A percentile compares a stretch with the other conserved stretches of the same genome.
phyloP scores from a whole-genome alignment of 352 stramenopile genomes.

The Albugo candida region DNA sequence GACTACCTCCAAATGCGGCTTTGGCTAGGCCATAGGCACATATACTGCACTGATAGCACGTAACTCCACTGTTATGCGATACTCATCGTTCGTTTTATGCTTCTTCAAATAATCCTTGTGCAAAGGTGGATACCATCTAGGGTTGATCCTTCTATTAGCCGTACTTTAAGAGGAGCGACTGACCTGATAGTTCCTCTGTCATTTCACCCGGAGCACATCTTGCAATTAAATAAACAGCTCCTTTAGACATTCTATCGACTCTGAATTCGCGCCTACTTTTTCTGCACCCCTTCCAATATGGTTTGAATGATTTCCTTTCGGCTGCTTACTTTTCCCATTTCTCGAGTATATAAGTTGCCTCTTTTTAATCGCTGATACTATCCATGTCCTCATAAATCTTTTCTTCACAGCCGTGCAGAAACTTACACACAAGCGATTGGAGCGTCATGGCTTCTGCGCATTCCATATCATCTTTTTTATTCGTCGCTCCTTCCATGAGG shows the following conservation, averaged over 20 bases:
- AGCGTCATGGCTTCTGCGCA: too few species aligned
- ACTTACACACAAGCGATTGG: too few species aligned
- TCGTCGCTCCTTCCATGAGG: too few species aligned
- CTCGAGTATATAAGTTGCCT: neutral
- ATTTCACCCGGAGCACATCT: neutral
- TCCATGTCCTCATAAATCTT: neutral
- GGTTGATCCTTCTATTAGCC: neutral
- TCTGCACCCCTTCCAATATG: neutral
- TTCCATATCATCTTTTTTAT: too few species aligned
- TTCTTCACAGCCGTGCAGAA: too few species aligned
- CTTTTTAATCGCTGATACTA: neutral
- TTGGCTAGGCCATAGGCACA: constrained; percentile 8
- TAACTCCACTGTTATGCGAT: constrained; percentile 6
- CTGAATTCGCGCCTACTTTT: neutral
- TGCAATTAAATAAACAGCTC: neutral
- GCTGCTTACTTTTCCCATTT: neutral
- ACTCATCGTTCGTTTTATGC: neutral
- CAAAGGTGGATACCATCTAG: neutral
- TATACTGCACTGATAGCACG: constrained; percentile 1
- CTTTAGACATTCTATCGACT: neutral
- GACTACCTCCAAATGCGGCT: constrained; percentile 5
- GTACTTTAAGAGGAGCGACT: neutral
- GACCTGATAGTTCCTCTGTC: neutral
- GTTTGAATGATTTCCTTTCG: neutral
- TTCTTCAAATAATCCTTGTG: too few species aligned